phyloP scores from a whole-genome alignment of 2,329 filamentous ascomycete species.

The Rutstroemia sp. region DNA sequence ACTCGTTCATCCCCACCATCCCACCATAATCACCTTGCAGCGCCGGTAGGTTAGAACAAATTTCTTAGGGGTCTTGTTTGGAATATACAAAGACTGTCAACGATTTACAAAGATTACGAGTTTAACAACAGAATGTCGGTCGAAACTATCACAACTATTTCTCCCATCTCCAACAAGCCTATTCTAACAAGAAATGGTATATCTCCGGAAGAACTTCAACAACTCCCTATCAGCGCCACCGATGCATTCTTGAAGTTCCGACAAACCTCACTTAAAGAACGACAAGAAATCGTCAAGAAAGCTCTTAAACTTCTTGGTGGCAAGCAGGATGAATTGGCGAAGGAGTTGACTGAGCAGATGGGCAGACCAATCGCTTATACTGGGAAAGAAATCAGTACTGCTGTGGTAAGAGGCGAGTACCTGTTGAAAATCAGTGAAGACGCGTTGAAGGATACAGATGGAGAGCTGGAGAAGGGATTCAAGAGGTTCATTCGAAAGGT shows the following conservation, averaged over 20 bases:
- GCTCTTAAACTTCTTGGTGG: slow-evolving; percentile 64
- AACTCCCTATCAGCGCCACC: slow-evolving; percentile 64
- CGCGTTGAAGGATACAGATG: slow-evolving; percentile 69
- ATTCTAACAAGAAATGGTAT: slow-evolving; percentile 73
- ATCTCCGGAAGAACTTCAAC: slow-evolving; percentile 60
- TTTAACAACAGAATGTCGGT: slow-evolving; percentile 44
- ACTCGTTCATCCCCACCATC: background rate
- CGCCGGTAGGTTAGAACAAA: too few relatives aligned
- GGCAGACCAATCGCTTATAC: slow-evolving; percentile 86
- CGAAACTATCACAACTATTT: slow-evolving; percentile 71
- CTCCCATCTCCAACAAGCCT: slow-evolving; percentile 78
- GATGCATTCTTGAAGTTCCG: slow-evolving; percentile 72
- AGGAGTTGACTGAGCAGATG: slow-evolving; percentile 91
- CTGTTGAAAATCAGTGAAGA: slow-evolving; percentile 77
- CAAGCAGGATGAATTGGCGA: slow-evolving; percentile 71
- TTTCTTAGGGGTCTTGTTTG: too few relatives aligned
- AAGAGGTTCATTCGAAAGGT: slow-evolving; percentile 84
- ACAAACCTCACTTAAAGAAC: slow-evolving; percentile 64
- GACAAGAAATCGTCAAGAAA: slow-evolving; percentile 74
- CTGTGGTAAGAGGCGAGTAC: slow-evolving; percentile 78
- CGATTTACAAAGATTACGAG: background rate
- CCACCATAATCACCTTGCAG: background rate
- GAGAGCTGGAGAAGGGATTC: slow-evolving; percentile 81
- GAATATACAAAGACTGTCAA: background rate
- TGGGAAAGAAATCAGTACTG: slow-evolving; percentile 75